Evolutionary conservation across 192 early-diverging fungal genomes (phyloP).

Genomic region (Rhizophlyctis rosea): DNA sequence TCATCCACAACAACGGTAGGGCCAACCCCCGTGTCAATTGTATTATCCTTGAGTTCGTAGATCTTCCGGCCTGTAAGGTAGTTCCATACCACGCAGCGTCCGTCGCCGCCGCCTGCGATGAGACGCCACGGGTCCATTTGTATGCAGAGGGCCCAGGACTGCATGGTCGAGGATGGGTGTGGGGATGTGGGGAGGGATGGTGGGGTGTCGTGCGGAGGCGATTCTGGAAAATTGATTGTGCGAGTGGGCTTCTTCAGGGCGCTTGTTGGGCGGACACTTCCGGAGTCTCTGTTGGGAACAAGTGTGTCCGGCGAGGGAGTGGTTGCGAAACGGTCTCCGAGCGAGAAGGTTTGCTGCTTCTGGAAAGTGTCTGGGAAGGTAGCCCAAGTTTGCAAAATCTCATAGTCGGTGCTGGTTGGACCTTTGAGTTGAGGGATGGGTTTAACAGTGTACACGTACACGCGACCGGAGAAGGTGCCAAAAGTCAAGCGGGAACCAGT

Average conservation of each 20-base stretch:
- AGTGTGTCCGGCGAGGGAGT: no score
- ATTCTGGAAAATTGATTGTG: no score
- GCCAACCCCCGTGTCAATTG: constrained; percentile 4
- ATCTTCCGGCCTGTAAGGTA: constrained; percentile 12
- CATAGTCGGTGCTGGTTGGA: constrained; percentile 6
- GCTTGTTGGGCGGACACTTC: no score
- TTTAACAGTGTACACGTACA: constrained; percentile 20
- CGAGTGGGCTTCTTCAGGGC: no score
- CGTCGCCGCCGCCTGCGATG: constrained; percentile 21
- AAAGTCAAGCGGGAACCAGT: constrained; percentile 17
- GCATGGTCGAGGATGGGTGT: not conserved
- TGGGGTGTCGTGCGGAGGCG: no score
- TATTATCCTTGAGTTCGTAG: constrained; percentile 9
- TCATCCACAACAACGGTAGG: not conserved
- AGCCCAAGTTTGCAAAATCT: constrained; percentile 17
- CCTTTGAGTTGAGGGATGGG: not conserved
- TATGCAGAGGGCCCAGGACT: constrained; percentile 20
- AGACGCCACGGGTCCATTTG: constrained; percentile 23
- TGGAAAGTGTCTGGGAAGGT: no score
- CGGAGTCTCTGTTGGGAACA: no score
- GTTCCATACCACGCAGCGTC: constrained; percentile 27
- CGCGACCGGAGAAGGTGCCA: constrained; percentile 22
- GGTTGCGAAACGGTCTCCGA: no score
- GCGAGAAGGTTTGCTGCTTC: no score
- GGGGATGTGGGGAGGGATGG: no score